Evolutionary conservation across 331 rosid genomes (phyloP).

Genomic region (Rhamnella rubrinervis): DNA sequence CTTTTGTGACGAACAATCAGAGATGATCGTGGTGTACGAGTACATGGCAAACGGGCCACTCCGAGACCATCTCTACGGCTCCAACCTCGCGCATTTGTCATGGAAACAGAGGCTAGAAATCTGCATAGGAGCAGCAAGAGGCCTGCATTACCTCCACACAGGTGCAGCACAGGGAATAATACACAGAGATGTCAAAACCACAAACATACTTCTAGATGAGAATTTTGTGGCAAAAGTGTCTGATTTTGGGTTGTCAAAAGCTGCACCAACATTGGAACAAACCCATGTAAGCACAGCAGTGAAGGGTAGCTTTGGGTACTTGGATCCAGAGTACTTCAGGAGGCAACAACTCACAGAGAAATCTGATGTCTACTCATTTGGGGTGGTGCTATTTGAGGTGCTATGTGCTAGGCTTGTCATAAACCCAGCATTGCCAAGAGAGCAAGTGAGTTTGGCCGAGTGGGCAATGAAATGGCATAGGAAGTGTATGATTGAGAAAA

Average conservation of each 20-base stretch:
- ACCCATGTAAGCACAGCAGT: constrained; percentile 85
- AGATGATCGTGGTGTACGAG: constrained; percentile 87
- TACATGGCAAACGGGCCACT: constrained; percentile 85
- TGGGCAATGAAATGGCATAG: constrained; percentile 58
- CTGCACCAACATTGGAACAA: constrained; percentile 52
- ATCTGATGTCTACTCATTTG: constrained; percentile 83
- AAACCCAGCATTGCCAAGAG: constrained; percentile 48
- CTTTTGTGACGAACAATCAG: constrained; percentile 67
- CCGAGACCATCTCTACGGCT: constrained; percentile 69
- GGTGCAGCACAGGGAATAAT: constrained; percentile 75
- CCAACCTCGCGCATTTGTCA: constrained; percentile 48
- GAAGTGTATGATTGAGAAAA: constrained; percentile 46
- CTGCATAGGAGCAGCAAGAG: constrained; percentile 86
- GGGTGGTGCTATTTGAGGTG: constrained; percentile 79
- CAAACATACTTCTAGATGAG: constrained; percentile 80
- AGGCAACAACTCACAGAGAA: constrained; percentile 73
- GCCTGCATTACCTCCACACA: constrained; percentile 85
- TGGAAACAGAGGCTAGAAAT: constrained; percentile 88
- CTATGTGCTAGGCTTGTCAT: constrained; percentile 70
- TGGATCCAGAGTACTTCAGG: constrained; percentile 81
- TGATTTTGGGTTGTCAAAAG: constrained; percentile 82
- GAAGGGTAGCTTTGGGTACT: constrained; percentile 91
- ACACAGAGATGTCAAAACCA: constrained; percentile 89
- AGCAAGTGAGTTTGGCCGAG: constrained; percentile 74
- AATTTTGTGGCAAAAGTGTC: constrained; percentile 71